Base-by-base conservation (phyloP, 192 early-diverging fungal species). In the Backusella macrospora region DNA sequence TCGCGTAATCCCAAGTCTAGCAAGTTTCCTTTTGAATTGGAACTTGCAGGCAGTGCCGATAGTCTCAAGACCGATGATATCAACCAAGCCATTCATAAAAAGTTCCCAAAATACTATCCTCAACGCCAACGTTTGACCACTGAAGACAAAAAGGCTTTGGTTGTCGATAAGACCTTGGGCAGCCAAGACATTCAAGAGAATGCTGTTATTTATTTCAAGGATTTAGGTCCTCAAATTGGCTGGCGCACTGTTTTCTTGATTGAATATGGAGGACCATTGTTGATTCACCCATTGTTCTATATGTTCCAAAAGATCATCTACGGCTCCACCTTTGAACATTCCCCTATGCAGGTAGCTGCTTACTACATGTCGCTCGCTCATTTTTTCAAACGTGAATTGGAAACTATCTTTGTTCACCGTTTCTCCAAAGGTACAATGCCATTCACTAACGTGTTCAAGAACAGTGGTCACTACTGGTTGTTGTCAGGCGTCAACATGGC, bases 401-500 rank as follows among this genome's bases (percentile, higher is more conserved):
- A 98, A 76, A 97, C 97, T 4, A 68, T 94, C 3, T 95, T 94
- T 88, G 91, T 98, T 38, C 96, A 99, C 77, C 91, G 93, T 23
- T 97, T 97, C 81, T 93, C 90, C 45, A 92, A 96, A 76, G 94
- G 92, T 37, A 96, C 96, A 9, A 99, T 99, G 97, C 97, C 97
- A n/a, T 83, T 96, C 70, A 62, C 77, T n/a, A 96, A 96, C 76
- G 83, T 99, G 14, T 95, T 96, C 73, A 99, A 97, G 81, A 99
- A 99, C 84, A 96, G 93, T 65, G 86, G 87, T 45, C 96, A 99
- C 77, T 99, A 99, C 83, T 95, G 95, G 87, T 71, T 97, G 46
- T 81, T 97, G 9, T 90, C 91, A 26, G 97, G 96, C 21, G 65
- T 97, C 63, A 88, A 92, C 43, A 80, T 97, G 45, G 96, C 93